Evolutionary conservation across 176 grass and related monocot species (phyloP).

Genomic region (Triticum timopheevii): DNA sequence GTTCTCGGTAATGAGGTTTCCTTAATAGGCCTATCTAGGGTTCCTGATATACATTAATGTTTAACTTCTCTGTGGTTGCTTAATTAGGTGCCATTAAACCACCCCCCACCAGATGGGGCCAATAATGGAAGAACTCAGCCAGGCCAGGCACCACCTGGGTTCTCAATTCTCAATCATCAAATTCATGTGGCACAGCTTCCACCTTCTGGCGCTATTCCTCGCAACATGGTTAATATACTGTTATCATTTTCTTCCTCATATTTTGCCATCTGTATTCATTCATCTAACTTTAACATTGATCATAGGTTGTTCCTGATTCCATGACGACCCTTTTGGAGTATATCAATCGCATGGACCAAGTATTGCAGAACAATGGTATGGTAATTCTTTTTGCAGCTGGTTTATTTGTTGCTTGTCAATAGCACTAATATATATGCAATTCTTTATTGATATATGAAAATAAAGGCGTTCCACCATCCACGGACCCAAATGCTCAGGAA

Average conservation of each 20-base stretch:
- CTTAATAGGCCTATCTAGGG: slow-evolving; percentile 1
- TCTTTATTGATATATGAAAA: slow-evolving; percentile 27
- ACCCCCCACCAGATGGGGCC: slow-evolving; percentile 46
- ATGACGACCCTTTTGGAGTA: slow-evolving; percentile 70
- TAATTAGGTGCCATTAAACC: slow-evolving; percentile 57
- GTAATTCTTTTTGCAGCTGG: not conserved
- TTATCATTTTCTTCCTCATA: not conserved
- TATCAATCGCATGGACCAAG: slow-evolving; percentile 67
- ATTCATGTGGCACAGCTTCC: slow-evolving; percentile 68
- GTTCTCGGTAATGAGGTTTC: slow-evolving; percentile 43
- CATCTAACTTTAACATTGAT: slow-evolving; percentile 15
- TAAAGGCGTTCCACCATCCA: slow-evolving; percentile 55
- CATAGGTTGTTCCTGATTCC: slow-evolving; percentile 88
- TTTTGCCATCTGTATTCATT: slow-evolving; percentile 9
- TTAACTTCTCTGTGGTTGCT: slow-evolving; percentile 22
- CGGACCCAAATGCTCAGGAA: slow-evolving; percentile 44
- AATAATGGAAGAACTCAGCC: slow-evolving; percentile 63
- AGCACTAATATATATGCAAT: not conserved
- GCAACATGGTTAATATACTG: slow-evolving; percentile 46
- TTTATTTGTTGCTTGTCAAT: slow-evolving; percentile 30
- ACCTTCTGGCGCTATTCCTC: slow-evolving; percentile 39
- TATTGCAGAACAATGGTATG: slow-evolving; percentile 71
- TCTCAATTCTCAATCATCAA: slow-evolving; percentile 70
- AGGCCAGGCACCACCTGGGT: slow-evolving; percentile 48
- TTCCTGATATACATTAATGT: not conserved